Evolutionary conservation across 306 rosid species (phyloP), one percentile per base, ranked within the genome.

Genomic region (Fagus crenata): DNA sequence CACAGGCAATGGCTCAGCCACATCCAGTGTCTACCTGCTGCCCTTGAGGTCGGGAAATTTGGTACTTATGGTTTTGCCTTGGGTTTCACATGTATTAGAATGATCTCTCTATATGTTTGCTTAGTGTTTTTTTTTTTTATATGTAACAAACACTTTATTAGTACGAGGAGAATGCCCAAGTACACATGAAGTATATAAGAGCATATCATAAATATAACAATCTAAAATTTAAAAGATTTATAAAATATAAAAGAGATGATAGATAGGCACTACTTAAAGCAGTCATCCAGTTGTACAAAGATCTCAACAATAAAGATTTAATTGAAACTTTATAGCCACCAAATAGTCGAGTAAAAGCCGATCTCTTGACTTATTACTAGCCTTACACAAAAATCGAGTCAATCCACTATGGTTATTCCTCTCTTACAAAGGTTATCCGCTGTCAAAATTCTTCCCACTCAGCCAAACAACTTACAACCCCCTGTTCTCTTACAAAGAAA

Each of bases 1-100:
- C 96, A 96, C 87, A 88, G 90, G 89, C 93, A 96, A 81, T 96
- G 99, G 93, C 96, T 96, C 78, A 85, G 65, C 83, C 93, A 75
- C 73, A 72, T 76, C 55, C 91, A 90, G 68, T 91, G 98, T 85
- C 89, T 96, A 76, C 99, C 99, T 80, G 87, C 98, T 84, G 97
- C 98, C 67, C 99, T 96, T 81, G 96, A 96, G 99, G 99, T 96
- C 81, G 87, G 92, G 81, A 82, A 68, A 85, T 82, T 82, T 85
- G 82, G 79, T 84, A 81, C 86, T 86, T 79, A 82, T 85, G 85
- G 72, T 72, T 80, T 68, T 84, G 67, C 77, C 81, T 85, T 80
- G 78, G 88, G 85, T 87, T 83, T 83, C 73, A 82, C 81, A 22
- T 84, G 78, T 88, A 86, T 84, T 86, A 77, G 75, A 79, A 78